Conservation (phyloP, 148 eudicot species). For the Limonium bicolor region DNA sequence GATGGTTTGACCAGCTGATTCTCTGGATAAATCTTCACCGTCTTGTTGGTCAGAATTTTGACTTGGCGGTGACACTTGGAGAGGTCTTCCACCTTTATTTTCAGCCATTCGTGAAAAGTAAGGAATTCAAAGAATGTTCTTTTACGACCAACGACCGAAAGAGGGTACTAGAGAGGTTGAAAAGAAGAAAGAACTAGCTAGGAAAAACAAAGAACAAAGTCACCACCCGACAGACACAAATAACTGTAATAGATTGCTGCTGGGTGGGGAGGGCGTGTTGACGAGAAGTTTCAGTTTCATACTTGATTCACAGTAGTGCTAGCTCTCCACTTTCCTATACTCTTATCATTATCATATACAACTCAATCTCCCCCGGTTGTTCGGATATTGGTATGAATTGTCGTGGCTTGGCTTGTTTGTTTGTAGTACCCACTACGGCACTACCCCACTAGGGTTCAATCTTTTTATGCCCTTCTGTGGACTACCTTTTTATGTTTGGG, state of each 20-base stretch:
- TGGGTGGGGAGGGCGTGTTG: neutral
- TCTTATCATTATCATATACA: too few species aligned
- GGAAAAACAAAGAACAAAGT: too few species aligned
- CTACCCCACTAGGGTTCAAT: neutral
- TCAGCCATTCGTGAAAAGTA: conserved; percentile 4
- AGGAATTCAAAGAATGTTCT: neutral
- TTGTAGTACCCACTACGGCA: neutral
- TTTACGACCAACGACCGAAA: neutral
- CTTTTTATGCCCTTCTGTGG: too few species aligned
- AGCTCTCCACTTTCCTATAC: too few species aligned
- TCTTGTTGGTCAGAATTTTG: too few species aligned
- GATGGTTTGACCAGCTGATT: neutral
- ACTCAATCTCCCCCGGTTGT: too few species aligned
- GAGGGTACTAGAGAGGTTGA: neutral
- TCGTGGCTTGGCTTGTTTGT: neutral
- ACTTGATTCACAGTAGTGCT: too few species aligned
- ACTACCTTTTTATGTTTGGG: neutral
- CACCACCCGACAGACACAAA: neutral
- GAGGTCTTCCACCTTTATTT: conserved; percentile 2
- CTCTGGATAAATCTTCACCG: neutral
- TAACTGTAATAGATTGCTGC: neutral
- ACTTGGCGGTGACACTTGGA: conserved; percentile 4
- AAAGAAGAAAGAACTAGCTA: neutral
- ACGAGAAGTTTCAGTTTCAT: neutral
- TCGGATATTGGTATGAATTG: neutral